Conservation (phyloP, 169 alveolate species). For the Perkinsus chesapeaki region DNA sequence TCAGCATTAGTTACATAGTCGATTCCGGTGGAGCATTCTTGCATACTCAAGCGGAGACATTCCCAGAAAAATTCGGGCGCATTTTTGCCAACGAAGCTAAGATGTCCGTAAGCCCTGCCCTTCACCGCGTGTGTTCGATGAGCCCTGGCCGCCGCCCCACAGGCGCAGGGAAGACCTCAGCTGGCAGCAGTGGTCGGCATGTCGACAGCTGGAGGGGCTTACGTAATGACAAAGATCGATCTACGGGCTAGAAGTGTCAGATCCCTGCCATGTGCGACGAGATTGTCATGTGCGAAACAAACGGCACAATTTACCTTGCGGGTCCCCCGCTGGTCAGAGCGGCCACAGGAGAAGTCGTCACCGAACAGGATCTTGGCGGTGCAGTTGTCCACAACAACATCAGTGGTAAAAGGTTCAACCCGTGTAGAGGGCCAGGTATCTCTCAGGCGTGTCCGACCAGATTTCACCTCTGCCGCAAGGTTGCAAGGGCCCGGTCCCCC, state of each 20-base stretch:
- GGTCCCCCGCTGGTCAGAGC: constrained; percentile 63
- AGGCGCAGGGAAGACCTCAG: constrained; percentile 1
- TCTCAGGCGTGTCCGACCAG: background rate
- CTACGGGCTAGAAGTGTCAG: no score
- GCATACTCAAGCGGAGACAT: constrained; percentile 57
- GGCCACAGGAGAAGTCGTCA: constrained; percentile 64
- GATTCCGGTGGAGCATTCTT: constrained; percentile 69
- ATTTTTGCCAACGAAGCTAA: constrained; percentile 58
- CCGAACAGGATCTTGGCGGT: constrained; percentile 63
- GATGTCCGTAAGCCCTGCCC: constrained; percentile 38
- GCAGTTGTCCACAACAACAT: constrained; percentile 52
- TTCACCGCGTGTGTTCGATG: no score
- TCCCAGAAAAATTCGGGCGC: constrained; percentile 67
- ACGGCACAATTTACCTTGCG: constrained; percentile 58
- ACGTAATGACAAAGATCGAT: constrained; percentile 30
- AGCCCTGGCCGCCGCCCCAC: background rate
- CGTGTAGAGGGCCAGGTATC: background rate
- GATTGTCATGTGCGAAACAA: constrained; percentile 52
- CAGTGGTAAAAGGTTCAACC: constrained; percentile 60
- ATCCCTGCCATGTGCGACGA: constrained; percentile 67
- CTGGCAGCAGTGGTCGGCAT: constrained; percentile 53
- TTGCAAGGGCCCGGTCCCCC: background rate
- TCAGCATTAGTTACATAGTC: constrained; percentile 46
- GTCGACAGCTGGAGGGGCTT: constrained; percentile 75
- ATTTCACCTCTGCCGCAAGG: background rate